A percentile compares a stretch with the other conserved stretches of the same genome.
Conservation (phyloP, 176 grass and related monocot species). For the Oryza nivara region DNA sequence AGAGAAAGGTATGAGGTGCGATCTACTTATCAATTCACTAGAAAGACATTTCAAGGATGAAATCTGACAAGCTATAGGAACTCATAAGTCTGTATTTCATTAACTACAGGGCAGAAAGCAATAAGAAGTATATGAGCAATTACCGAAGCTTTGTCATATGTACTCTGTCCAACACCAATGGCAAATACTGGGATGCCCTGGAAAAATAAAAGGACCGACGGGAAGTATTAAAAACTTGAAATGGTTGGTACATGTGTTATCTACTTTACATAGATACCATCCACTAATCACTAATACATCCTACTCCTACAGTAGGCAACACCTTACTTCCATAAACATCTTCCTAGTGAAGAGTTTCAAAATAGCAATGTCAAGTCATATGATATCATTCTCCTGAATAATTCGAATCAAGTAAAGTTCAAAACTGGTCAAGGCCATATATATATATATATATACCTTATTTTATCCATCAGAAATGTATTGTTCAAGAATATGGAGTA, state of each 20-base stretch:
- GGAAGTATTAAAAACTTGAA: slow-evolving; percentile 27
- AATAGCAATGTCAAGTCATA: neutral
- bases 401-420: slow-evolving; percentile 13
- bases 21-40: slow-evolving; percentile 2
- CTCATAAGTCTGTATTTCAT: slow-evolving; percentile 25
- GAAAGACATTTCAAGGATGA: slow-evolving; percentile 28
- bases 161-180: slow-evolving; percentile 83
- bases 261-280: neutral
- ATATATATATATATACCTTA: neutral
- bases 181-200: slow-evolving; percentile 90
- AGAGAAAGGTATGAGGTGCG: neutral
- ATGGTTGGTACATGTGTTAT: neutral
- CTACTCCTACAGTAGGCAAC: neutral
- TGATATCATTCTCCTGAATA: neutral
- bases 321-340: neutral
- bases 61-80: slow-evolving; percentile 30
- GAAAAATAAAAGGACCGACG: slow-evolving; percentile 38
- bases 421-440: neutral
- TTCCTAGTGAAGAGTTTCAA: neutral
- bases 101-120: slow-evolving; percentile 12
- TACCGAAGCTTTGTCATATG: slow-evolving; percentile 93
- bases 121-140: slow-evolving; percentile 26
- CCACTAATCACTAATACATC: neutral
- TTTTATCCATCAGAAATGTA: slow-evolving; percentile 20
- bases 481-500: neutral